Evolutionary conservation across 805 yeast species (phyloP), one percentile per base, ranked within the genome.

Genomic region (Zygosaccharomyces lentus): DNA sequence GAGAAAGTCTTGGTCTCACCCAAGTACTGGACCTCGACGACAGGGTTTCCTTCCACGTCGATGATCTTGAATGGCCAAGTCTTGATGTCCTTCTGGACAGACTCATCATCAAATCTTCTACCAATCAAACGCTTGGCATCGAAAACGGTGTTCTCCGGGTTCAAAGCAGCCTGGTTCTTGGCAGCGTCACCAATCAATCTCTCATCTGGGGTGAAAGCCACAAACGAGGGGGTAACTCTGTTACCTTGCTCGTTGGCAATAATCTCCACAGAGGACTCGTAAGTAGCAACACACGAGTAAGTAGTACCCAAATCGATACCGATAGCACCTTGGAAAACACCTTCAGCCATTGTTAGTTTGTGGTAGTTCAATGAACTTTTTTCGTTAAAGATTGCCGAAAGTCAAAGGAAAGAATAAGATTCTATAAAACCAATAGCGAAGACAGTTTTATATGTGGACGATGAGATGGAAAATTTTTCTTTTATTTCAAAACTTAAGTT

Each of bases 221-320:
- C 88, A 75, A 81, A 82, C 43, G 88, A 82, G 65, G 88, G 88
- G 56, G 88, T 82, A 68, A 81, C 84, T 76, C 88, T 78, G 85
- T 82, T 82, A 81, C 88, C 88, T 75, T 82, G 87, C 72, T 82
- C 88, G 74, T 82, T 82, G 66, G 87, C 87, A 72, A 82, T 80
- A 67, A 82, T 82, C 69, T 82, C 87, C 66, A 82, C 88, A 69
- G 82, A 82, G 59, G 81, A 76, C 71, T 81, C 83, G 76, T 78
- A 82, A 67, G 82, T 81, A 71, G 87, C 87, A 64, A 82, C 87
- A 81, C 87, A 82, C 51, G 87, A 82, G 72, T 76, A 74, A 31
- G 88, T 82, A 65, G 95, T 87, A 81, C 95, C 95, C 75, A 87
- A 79, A 80, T 90, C 98, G 83, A 91, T 91, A 84, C 99, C 99